Evolutionary conservation across 2,329 filamentous ascomycete genomes (phyloP).

Genomic region (Onygenales sp.): DNA sequence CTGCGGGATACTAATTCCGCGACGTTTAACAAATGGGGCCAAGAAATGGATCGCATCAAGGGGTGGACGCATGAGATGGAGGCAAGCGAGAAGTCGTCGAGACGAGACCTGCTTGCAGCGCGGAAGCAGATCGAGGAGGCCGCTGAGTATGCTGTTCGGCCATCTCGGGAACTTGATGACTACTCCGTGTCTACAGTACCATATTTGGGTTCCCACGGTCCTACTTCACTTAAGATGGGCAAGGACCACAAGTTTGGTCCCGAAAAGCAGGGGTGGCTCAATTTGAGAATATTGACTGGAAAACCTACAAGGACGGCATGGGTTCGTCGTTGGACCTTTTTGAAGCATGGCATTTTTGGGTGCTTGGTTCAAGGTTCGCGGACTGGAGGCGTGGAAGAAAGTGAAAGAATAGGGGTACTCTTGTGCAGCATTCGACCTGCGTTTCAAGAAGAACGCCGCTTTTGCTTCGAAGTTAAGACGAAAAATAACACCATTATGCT

Average conservation of each 20-base stretch:
- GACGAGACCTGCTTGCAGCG: conserved; percentile 67
- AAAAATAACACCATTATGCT: conserved; percentile 84
- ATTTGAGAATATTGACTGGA: conserved; percentile 67
- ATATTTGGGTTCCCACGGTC: conserved; percentile 63
- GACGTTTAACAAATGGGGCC: conserved; percentile 56
- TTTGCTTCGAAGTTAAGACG: conserved; percentile 98
- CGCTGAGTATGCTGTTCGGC: conserved; percentile 60
- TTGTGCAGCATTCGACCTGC: conserved; percentile 89
- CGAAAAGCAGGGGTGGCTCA: conserved; percentile 95
- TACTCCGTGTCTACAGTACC: conserved; percentile 86
- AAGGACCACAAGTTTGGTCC: conserved; percentile 33
- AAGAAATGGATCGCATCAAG: conserved; percentile 82
- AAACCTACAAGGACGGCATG: conserved; percentile 87
- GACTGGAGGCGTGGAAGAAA: conserved; percentile 79
- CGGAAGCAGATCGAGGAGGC: conserved; percentile 73
- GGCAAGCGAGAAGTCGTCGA: conserved; percentile 72
- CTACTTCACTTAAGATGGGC: conserved; percentile 52
- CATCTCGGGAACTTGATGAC: conserved; percentile 85
- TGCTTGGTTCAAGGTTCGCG: conserved; percentile 78
- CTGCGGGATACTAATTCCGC: conserved; percentile 56
- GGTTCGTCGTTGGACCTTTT: conserved; percentile 90
- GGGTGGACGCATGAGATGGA: conserved; percentile 96
- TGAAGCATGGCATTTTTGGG: conserved; percentile 91
- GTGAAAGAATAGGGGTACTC: conserved; percentile 89
- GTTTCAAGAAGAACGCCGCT: conserved; percentile 83